Percentiles rank a stretch among this genome's conserved stretches.
These are phyloP conservation scores for Fusarium heterosporum DNA, from an alignment of 2,329 filamentous ascomycete species.

Conservation along the genomic window DNA sequence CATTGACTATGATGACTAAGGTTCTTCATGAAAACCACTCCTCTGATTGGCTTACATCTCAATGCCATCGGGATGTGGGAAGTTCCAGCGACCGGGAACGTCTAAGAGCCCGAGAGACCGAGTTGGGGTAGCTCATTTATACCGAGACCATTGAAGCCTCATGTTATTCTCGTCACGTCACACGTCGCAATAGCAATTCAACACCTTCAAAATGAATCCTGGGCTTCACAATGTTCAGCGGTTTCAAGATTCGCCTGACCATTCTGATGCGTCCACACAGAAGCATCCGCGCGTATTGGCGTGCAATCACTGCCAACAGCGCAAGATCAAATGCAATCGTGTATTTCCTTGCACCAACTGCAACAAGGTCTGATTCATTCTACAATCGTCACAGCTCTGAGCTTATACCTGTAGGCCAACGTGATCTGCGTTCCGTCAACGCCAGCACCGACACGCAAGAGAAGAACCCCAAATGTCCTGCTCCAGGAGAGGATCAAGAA, in stretches of 20 bases:
- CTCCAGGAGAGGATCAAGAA: slow-evolving; percentile 18
- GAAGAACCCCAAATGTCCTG: slow-evolving; percentile 16
- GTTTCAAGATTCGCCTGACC: slow-evolving; percentile 10
- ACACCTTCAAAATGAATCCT: neutral
- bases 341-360: slow-evolving; percentile 20
- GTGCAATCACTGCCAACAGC: slow-evolving; percentile 25
- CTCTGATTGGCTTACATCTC: neutral
- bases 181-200: neutral
- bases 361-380: neutral
- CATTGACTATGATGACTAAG: neutral
- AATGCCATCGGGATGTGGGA: neutral
- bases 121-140: neutral
- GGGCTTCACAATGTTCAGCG: neutral
- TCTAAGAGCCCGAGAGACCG: slow-evolving; percentile 27
- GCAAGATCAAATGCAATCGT: slow-evolving; percentile 27
- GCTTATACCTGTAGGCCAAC: neutral
- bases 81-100: slow-evolving; percentile 9
- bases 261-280: slow-evolving; percentile 11
- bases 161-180: neutral
- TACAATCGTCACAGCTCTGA: fast-evolving
- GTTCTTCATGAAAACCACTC: neutral
- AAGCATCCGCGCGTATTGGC: slow-evolving; percentile 15
- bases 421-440: slow-evolving; percentile 9
- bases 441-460: slow-evolving; percentile 17
- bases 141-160: neutral